Conservation (phyloP, 805 yeast species). For the Metschnikowia anglica region DNA sequence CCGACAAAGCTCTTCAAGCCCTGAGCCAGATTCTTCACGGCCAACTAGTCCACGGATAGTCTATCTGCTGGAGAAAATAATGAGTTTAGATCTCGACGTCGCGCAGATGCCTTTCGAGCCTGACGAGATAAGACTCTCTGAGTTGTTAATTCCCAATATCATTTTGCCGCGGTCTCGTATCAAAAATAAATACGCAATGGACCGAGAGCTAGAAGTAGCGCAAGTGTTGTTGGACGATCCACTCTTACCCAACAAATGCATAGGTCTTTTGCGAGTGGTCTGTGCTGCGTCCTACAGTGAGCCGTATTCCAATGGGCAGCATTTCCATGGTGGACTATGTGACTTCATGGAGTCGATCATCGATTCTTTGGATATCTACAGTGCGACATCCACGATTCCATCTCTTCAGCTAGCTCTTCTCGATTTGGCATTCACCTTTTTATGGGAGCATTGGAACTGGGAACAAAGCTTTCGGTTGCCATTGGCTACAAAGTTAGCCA, state of each 20-base stretch:
- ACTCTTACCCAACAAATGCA: constrained; percentile 4
- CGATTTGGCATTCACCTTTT: constrained; percentile 14
- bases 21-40: not conserved
- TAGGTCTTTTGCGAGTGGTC: constrained; percentile 17
- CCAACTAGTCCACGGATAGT: not conserved
- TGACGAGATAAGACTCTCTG: constrained; percentile 12
- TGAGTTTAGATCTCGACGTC: constrained; percentile 3
- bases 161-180: not conserved
- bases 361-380: constrained; percentile 11
- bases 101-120: constrained; percentile 3
- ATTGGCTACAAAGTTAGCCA: constrained; percentile 7
- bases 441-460: constrained; percentile 21
- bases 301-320: constrained; percentile 12
- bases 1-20: not conserved
- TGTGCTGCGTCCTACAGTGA: constrained; percentile 7
- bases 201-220: constrained; percentile 6
- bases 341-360: constrained; percentile 12
- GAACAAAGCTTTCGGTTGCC: constrained; percentile 8
- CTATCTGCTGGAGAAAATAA: constrained; percentile 8
- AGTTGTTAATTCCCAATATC: constrained; percentile 6
- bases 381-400: constrained; percentile 6
- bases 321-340: constrained; percentile 15
- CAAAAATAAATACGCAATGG: constrained; percentile 6
- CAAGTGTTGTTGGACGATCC: constrained; percentile 5
- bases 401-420: constrained; percentile 14